Evolutionary conservation across 441 rosid species (phyloP).

Genomic region (Breynia disticha): DNA sequence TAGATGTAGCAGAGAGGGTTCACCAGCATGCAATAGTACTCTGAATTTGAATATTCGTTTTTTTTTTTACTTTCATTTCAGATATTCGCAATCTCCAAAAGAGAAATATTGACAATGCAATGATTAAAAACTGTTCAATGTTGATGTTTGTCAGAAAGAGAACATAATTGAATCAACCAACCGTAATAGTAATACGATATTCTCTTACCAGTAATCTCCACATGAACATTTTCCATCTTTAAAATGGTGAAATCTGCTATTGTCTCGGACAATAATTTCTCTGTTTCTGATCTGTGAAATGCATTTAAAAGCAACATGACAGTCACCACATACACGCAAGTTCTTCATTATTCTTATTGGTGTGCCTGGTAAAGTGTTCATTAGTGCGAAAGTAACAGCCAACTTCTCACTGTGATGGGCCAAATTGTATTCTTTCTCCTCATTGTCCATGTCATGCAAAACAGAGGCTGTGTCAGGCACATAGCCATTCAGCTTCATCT

Average conservation of each 20-base stretch:
- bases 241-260: slow-evolving; percentile 82
- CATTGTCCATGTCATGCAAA: slow-evolving; percentile 66
- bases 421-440: slow-evolving; percentile 64
- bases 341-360: slow-evolving; percentile 81
- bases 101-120: too few relatives aligned
- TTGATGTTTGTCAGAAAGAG: too few relatives aligned
- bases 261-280: slow-evolving; percentile 65
- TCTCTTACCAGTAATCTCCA: slow-evolving; percentile 59
- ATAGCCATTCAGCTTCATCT: slow-evolving; percentile 62
- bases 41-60: too few relatives aligned
- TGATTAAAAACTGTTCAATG: too few relatives aligned
- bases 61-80: too few relatives aligned
- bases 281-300: slow-evolving; percentile 48
- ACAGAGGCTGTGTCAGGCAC: slow-evolving; percentile 59
- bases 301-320: slow-evolving; percentile 58
- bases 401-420: slow-evolving; percentile 76
- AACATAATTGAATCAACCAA: background rate
- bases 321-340: slow-evolving; percentile 64
- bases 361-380: slow-evolving; percentile 38
- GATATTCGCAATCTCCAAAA: too few relatives aligned
- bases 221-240: slow-evolving; percentile 62
- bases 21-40: too few relatives aligned
- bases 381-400: slow-evolving; percentile 67
- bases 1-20: too few relatives aligned
- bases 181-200: too few relatives aligned